Evolutionary conservation across 192 early-diverging fungal genomes (phyloP).

Genomic region (Paraglomus brasilianum): DNA sequence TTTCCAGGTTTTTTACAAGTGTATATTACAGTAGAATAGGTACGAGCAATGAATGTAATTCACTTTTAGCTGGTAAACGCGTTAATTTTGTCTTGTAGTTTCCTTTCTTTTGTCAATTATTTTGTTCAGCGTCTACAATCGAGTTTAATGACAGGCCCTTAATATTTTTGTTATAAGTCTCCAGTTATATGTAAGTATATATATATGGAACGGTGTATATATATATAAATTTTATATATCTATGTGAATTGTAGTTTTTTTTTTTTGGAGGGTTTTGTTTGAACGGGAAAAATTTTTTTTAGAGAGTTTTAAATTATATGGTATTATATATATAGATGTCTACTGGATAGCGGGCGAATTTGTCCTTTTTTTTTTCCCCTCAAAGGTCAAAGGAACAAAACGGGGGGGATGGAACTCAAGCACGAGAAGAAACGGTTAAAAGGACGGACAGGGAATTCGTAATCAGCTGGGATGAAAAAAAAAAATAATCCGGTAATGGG

Average conservation of each 20-base stretch:
- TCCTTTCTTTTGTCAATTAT: not conserved
- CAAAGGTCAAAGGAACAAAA: not conserved
- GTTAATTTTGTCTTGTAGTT: not conserved
- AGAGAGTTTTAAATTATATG: too few relatives aligned
- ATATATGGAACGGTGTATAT: too few relatives aligned
- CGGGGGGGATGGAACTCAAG: not conserved
- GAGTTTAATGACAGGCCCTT: not conserved
- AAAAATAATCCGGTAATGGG: not conserved
- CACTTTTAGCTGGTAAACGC: not conserved
- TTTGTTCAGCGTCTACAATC: slow-evolving; percentile 2
- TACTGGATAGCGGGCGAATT: too few relatives aligned
- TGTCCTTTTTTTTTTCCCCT: not conserved
- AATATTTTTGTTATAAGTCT: too few relatives aligned
- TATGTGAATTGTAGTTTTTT: too few relatives aligned
- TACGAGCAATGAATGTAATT: not conserved
- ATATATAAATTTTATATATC: too few relatives aligned
- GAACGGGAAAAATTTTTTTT: too few relatives aligned
- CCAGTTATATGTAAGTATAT: too few relatives aligned
- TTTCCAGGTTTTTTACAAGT: slow-evolving; percentile 3
- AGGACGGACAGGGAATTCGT: slow-evolving; percentile 6
- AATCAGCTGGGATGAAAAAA: not conserved
- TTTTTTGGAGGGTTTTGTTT: too few relatives aligned
- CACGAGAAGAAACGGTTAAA: not conserved
- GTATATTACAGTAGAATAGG: too few relatives aligned
- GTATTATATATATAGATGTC: too few relatives aligned